Evolutionary conservation across 306 rosid genomes (phyloP), one percentile per base, ranked within the genome.

Genomic region (Lathyrus sativus): DNA sequence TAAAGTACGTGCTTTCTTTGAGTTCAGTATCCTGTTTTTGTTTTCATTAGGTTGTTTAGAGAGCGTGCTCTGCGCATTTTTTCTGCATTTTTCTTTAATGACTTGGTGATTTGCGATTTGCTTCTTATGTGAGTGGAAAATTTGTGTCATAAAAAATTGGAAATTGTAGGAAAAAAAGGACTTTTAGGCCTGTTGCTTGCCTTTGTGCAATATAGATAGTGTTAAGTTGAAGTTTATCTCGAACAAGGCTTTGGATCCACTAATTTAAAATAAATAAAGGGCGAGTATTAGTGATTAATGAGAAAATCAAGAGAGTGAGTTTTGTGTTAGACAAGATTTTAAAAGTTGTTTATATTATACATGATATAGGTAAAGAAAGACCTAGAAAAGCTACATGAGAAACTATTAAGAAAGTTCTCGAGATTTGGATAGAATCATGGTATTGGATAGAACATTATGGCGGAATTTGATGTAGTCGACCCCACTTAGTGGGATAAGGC

Each of bases 1-100:
- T 43, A 75, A 95, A 74, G 99, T 95, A 76, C 86, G 88, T 37
- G 46, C 9, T 24, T 50, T 22, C 1, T 41, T 54, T 57, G 59
- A 29, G 19, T 60, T 70, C 57, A 8, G 9, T 53, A 2, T 56
- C 1, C 9, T 6, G 42, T 43, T 13, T 11, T 54, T 17, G 12
- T 26, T 19, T 50, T 37, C n/a, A 48, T 66, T 46, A 10, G 7
- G 33, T 46, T 37, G 61, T 62, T 60, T 15, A 60, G n/a, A 35
- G 65, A 70, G 14, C 5, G 22, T 53, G 46, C 1, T 37, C 26
- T 26, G 18, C 9, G 22, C 49, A 37, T 35, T 2, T 73, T 65
- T 59, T 53, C 14, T 62, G 56, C 71, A 44, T 53, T 73, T 42
- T 49, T 62, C 31, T 18, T 6, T 44, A 7, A 1, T 56, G 46